Base-by-base conservation (phyloP, 1,139 yeast genomes). In the Ogataea hybrid region DNA sequence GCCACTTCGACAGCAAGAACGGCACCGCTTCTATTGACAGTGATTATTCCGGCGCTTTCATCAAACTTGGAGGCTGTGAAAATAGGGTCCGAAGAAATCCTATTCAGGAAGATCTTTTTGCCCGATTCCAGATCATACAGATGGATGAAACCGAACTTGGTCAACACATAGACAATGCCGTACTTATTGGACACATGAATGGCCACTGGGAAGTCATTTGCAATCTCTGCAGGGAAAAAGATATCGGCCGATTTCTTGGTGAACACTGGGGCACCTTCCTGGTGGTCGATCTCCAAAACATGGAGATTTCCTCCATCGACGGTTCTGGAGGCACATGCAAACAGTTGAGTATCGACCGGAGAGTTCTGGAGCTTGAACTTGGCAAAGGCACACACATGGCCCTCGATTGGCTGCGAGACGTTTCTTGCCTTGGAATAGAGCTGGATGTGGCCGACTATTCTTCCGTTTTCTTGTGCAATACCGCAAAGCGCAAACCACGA, bases 401-500 rank as follows among this genome's bases (percentile, higher is more conserved):
- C 98, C 62, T 94, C 97, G 57, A 94, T 88, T 22, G 96, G 94
- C 70, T 94, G 99, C 14, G 97, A 89, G 38, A 90, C 88, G 60
- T 86, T 84, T 65, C 97, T 82, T 44, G 83, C 80, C 62, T 82
- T 84, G 47, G 96, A 85, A 68, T 73, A 94, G 50, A 94, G 77
- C 70, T 94, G 99, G 62, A 92, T 85, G 67, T 88, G 95, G 60
- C 99, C 99, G 27, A 90, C 97, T 56, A 94, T 87, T 58, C 95
- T 81, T 50, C 96, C 96, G 56, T 86, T 85, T 62, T 88, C 96
- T 67, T 89, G 97, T 34, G 95, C 84, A 62, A 94, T 90, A 56
- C 98, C 98, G 49, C 87, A 88, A 45, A 90, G 77, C 25, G 97
- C 96, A 63, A 89, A 84, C 99, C 99, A 94, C 59, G 85, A 85